Evolutionary conservation across 495 filamentous ascomycete genomes (phyloP), one percentile per base, ranked within the genome.

Genomic region (Aspergillus olivimuriae): DNA sequence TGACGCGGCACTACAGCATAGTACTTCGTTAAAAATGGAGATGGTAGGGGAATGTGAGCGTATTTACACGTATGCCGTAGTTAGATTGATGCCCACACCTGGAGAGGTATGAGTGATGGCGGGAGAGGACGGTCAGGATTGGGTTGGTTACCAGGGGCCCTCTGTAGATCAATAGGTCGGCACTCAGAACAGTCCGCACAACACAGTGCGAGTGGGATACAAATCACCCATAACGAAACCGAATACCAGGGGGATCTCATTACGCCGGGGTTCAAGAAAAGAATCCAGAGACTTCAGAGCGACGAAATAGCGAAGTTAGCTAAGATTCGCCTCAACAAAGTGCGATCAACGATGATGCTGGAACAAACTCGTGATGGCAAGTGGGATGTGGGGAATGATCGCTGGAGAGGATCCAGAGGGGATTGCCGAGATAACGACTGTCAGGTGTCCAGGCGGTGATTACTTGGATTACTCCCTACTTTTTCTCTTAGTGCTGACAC

Each of bases 31-130:
- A 28, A 28, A 28, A 6, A 28, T 28, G 42, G 14, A 22, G n/a
- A 26, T 37, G 2, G 34, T 8, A 44, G 33, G 11, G 6, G 22
- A 4, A 17, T 9, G n/a, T 9, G 11, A 3, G n/a, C 20, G 10
- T 6, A 14, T 16, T 26, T 37, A 44, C 42, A 9, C 32, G 26
- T 44, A 44, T 26, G 43, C 43, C 34, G 36, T 45, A 12, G 43
- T 45, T 18, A 45, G 17, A 30, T 45, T 34, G 15, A 45, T 45
- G 15, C 33, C 43, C 19, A 45, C 33, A 21, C 43, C 43, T 38
- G n/a, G 17, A 11, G 24, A 28, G 24, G 24, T 41, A 9, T 33
- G 17, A 42, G 14, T 18, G n/a, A 32, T 33, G 12, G 24, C 39
- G 14, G 39, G 7, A 2, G 39, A 33, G 37, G 19, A 7, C 11